Evolutionary conservation across 305 asterid species (phyloP).

Genomic region (Caryopteris hybrid): DNA sequence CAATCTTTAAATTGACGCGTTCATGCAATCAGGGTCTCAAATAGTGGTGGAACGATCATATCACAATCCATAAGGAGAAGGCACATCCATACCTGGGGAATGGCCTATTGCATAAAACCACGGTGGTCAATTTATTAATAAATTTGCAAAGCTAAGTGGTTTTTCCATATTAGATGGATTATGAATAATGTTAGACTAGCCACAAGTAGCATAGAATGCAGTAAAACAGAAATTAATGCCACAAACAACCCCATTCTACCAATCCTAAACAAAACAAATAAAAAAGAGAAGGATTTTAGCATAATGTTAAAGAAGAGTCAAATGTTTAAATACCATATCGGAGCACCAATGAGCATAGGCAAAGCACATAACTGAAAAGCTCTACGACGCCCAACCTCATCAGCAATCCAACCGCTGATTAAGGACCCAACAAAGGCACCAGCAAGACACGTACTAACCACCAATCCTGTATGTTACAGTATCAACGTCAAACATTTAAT

Average conservation of each 20-base stretch:
- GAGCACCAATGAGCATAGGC: constrained; percentile 85
- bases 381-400: constrained; percentile 78
- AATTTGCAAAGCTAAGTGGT: neutral
- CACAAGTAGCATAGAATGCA: neutral
- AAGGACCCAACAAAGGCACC: constrained; percentile 90
- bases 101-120: too few species aligned
- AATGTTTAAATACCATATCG: constrained; percentile 47
- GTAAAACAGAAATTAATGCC: neutral
- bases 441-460: constrained; percentile 81
- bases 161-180: neutral
- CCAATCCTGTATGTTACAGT: constrained; percentile 56
- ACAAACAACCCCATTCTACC: neutral
- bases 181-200: neutral
- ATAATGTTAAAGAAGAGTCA: too few species aligned
- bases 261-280: neutral
- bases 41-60: too few species aligned
- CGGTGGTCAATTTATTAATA: too few species aligned
- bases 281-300: too few species aligned
- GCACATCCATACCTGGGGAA: neutral
- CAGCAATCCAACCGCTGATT: constrained; percentile 90
- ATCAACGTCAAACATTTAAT: constrained; percentile 16
- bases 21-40: neutral
- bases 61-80: neutral
- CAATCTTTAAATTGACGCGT: neutral
- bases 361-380: constrained; percentile 83